Percentiles rank a stretch among this genome's conserved stretches.
phyloP scores from a whole-genome alignment of 805 yeast species.

The Wickerhamomyces kurtzmanii region DNA sequence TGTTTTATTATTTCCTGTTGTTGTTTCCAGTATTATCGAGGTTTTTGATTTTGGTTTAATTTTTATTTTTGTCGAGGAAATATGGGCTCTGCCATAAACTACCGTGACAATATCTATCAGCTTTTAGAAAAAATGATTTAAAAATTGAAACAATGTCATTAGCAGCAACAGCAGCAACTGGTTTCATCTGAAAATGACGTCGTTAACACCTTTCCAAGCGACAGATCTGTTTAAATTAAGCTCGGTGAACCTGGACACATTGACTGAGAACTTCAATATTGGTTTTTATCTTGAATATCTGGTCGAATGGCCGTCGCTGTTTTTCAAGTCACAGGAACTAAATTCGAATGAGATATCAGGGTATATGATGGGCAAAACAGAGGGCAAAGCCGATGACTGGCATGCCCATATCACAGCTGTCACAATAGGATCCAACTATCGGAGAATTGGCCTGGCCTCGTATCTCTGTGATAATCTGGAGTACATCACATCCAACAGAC shows the following conservation, averaged over 20 bases:
- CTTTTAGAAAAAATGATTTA: too few species aligned
- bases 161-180: background rate
- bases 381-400: conserved; percentile 81
- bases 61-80: too few species aligned
- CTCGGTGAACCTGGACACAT: conserved; percentile 72
- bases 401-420: conserved; percentile 97
- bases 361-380: conserved; percentile 94
- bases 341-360: conserved; percentile 40
- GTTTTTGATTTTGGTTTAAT: too few species aligned
- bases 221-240: conserved; percentile 71
- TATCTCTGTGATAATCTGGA: conserved; percentile 67
- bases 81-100: too few species aligned
- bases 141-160: too few species aligned
- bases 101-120: too few species aligned
- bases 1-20: too few species aligned
- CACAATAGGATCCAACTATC: conserved; percentile 71
- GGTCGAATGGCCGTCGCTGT: conserved; percentile 78
- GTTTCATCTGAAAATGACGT: conserved; percentile 49
- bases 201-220: conserved; percentile 80
- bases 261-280: conserved; percentile 86
- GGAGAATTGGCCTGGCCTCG: conserved; percentile 83
- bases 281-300: conserved; percentile 81
- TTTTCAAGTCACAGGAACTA: conserved; percentile 61
- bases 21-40: too few species aligned
- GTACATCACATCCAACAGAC: conserved; percentile 63